Conservation (phyloP, 2,329 filamentous ascomycete species). For the Neofusicoccum cordaticola region DNA sequence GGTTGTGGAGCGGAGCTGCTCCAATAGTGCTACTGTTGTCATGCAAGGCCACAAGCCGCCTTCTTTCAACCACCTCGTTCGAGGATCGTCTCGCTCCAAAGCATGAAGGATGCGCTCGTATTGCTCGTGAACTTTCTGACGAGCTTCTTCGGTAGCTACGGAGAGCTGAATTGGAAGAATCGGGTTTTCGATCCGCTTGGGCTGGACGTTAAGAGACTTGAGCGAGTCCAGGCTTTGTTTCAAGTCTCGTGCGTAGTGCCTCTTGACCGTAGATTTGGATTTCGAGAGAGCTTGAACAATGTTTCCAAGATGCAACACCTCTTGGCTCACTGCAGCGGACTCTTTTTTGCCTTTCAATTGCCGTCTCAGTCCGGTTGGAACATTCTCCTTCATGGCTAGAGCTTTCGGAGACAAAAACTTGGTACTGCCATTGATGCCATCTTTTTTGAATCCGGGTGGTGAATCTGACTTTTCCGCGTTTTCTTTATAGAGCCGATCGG, state of each 20-base stretch:
- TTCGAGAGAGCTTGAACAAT: not conserved
- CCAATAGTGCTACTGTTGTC: slow-evolving; percentile 36
- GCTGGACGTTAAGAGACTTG: not conserved
- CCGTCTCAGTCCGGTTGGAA: too few species aligned
- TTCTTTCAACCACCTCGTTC: slow-evolving; percentile 26
- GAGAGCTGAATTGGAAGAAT: not conserved
- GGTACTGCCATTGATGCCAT: not conserved
- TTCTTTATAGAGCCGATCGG: too few species aligned
- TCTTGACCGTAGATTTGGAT: not conserved
- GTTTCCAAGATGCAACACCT: not conserved
- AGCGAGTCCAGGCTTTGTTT: slow-evolving; percentile 8
- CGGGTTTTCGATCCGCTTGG: not conserved
- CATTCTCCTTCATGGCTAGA: not conserved
- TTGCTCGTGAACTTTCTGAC: not conserved
- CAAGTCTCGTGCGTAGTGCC: not conserved
- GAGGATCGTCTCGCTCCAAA: not conserved
- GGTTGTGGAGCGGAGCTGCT: slow-evolving; percentile 45
- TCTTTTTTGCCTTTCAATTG: not conserved
- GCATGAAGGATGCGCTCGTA: not conserved
- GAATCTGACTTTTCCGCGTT: too few species aligned
- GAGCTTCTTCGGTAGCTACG: not conserved
- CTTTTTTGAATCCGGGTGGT: fast-evolving
- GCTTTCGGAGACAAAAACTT: not conserved
- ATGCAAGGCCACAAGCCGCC: slow-evolving; percentile 10
- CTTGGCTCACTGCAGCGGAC: not conserved